Percentiles rank a stretch among this genome's conserved stretches.
These are phyloP conservation scores for Pelargonium cotyledonis DNA, from an alignment of 441 rosid species.

Conservation along the genomic window DNA sequence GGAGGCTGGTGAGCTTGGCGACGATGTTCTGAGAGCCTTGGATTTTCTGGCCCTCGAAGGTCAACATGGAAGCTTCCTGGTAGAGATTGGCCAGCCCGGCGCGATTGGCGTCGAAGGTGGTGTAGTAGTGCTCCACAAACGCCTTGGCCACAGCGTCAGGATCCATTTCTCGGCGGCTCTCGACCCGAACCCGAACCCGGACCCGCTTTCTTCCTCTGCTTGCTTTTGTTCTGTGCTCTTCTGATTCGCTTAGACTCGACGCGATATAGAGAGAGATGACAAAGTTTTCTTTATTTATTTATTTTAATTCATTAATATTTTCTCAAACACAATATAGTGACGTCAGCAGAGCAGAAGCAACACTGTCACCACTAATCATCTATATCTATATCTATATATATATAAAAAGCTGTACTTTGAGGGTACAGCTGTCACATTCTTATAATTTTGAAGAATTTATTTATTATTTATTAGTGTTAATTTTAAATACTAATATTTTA, in stretches of 20 bases:
- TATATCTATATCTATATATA: too few relatives aligned
- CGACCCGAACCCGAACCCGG: not conserved
- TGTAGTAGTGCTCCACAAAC: slow-evolving; percentile 91
- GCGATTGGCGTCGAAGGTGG: slow-evolving; percentile 75
- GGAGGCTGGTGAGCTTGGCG: slow-evolving; percentile 69
- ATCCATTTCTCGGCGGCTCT: slow-evolving; percentile 42
- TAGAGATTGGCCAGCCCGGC: slow-evolving; percentile 56
- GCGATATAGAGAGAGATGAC: not conserved
- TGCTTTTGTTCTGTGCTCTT: not conserved
- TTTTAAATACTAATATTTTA: too few relatives aligned
- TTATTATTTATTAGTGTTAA: too few relatives aligned
- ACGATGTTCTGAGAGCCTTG: slow-evolving; percentile 81
- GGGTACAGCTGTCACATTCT: too few relatives aligned
- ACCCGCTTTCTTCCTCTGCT: too few relatives aligned
- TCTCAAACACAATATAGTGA: too few relatives aligned
- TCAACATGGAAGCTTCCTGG: slow-evolving; percentile 83
- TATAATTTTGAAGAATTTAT: too few relatives aligned
- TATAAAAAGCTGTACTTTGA: too few relatives aligned
- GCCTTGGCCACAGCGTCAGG: slow-evolving; percentile 84
- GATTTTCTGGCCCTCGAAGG: slow-evolving; percentile 91
- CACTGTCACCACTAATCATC: too few relatives aligned
- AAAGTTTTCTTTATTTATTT: too few relatives aligned
- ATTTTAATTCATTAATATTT: too few relatives aligned
- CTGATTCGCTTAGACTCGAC: not conserved
- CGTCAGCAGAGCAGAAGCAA: too few relatives aligned